Evolutionary conservation across 352 stramenopile species (phyloP).

Genomic region (Pythium periplocum): DNA sequence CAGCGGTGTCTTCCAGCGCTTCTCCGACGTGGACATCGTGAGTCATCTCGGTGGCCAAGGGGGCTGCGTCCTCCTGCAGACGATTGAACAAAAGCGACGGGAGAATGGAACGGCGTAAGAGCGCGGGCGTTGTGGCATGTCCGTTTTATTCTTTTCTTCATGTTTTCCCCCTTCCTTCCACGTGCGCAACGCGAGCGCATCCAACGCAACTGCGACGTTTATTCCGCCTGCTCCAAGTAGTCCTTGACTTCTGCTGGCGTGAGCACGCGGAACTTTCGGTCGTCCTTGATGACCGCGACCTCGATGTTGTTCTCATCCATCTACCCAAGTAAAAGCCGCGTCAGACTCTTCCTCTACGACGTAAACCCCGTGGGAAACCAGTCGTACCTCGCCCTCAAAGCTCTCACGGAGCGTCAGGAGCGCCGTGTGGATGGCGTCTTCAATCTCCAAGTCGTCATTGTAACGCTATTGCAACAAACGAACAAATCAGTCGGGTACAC

Average conservation of each 20-base stretch:
- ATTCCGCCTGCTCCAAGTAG: conserved; percentile 99
- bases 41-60: conserved; percentile 69
- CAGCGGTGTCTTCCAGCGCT: conserved; percentile 39
- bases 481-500: neutral
- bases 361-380: neutral
- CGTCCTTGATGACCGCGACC: conserved; percentile 95
- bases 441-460: conserved; percentile 98
- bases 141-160: no score
- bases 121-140: no score
- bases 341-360: no score
- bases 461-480: conserved; percentile 49
- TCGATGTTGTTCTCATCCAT: conserved; percentile 99
- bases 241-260: conserved; percentile 98
- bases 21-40: conserved; percentile 54
- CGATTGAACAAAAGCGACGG: conserved; percentile 5
- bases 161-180: no score
- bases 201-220: conserved; percentile 22
- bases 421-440: conserved; percentile 99
- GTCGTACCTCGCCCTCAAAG: conserved; percentile 91
- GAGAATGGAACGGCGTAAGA: no score
- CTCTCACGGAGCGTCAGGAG: conserved; percentile 98
- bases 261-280: conserved; percentile 97
- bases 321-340: conserved; percentile 39
- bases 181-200: no score
- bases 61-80: conserved; percentile 41